phyloP scores from a whole-genome alignment of 23 red algal species.

The Gracilaria gracilis region DNA sequence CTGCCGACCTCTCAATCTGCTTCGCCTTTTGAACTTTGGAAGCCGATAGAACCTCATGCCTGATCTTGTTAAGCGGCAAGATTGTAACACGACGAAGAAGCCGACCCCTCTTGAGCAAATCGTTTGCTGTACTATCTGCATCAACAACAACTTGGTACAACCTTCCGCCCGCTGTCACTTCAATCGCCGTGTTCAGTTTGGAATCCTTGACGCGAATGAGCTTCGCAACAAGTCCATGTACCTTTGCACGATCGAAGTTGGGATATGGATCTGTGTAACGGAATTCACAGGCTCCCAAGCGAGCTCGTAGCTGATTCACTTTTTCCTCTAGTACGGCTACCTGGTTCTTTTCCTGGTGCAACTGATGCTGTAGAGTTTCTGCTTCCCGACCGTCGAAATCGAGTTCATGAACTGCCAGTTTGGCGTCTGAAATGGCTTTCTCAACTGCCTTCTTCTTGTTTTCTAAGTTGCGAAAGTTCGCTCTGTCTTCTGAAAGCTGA shows the following conservation, averaged over 20 bases:
- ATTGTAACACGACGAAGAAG: slow-evolving; percentile 88
- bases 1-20: slow-evolving; percentile 61
- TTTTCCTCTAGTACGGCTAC: slow-evolving; percentile 49
- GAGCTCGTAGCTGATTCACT: slow-evolving; percentile 73
- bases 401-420: slow-evolving; percentile 88
- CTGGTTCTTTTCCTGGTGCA: slow-evolving; percentile 44
- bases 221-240: slow-evolving; percentile 87
- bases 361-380: slow-evolving; percentile 39
- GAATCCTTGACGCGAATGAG: slow-evolving; percentile 79
- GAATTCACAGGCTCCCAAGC: slow-evolving; percentile 77
- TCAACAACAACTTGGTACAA: slow-evolving; percentile 98
- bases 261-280: slow-evolving; percentile 77
- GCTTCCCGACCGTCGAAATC: slow-evolving; percentile 83
- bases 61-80: slow-evolving; percentile 95
- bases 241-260: slow-evolving; percentile 75
- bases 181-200: slow-evolving; percentile 75
- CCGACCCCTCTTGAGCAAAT: slow-evolving; percentile 75
- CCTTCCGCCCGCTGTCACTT: slow-evolving; percentile 87
- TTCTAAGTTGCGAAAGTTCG: slow-evolving; percentile 58
- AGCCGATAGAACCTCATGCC: slow-evolving; percentile 43
- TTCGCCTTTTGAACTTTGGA: slow-evolving; percentile 55
- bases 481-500: slow-evolving; percentile 61
- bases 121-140: slow-evolving; percentile 89
- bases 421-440: slow-evolving; percentile 71
- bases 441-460: slow-evolving; percentile 60